phyloP scores from a whole-genome alignment of 495 filamentous ascomycete species.

The Talaromyces thailandensis region DNA sequence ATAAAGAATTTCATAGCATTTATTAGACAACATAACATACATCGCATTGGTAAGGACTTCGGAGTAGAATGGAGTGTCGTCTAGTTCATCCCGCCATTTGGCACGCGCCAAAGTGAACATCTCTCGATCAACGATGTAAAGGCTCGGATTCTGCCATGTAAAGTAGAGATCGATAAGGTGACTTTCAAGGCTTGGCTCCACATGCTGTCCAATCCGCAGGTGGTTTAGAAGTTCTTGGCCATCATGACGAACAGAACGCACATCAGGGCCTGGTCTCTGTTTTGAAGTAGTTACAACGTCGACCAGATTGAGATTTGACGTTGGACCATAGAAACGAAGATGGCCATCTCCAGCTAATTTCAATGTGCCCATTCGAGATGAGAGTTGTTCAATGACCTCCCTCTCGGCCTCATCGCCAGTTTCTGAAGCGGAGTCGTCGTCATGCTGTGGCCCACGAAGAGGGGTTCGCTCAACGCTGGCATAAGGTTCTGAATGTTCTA shows the following conservation, averaged over 20 bases:
- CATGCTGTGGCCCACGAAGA: background rate
- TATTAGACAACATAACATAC: constrained; percentile 17
- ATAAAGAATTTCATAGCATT: no score
- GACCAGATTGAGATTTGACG: constrained; percentile 39
- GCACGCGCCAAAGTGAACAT: constrained; percentile 34
- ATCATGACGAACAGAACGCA: constrained; percentile 36
- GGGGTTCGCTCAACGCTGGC: constrained; percentile 10
- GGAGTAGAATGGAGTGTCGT: constrained; percentile 40
- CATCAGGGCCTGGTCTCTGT: constrained; percentile 42
- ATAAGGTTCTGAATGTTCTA: constrained; percentile 5
- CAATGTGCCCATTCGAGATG: constrained; percentile 37
- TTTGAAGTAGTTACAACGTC: constrained; percentile 33
- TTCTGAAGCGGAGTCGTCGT: constrained; percentile 21
- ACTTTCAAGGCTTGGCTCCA: constrained; percentile 33
- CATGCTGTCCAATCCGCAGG: constrained; percentile 31
- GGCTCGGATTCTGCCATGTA: constrained; percentile 41
- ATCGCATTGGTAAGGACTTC: constrained; percentile 42
- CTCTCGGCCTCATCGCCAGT: constrained; percentile 35
- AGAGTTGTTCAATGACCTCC: constrained; percentile 37
- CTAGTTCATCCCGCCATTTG: constrained; percentile 32
- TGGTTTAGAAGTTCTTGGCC: constrained; percentile 38
- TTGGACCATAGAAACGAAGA: constrained; percentile 39
- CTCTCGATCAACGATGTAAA: constrained; percentile 40
- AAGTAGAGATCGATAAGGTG: constrained; percentile 43
- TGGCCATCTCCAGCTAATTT: constrained; percentile 42